Base-by-base conservation (phyloP, 2,329 filamentous ascomycete species). In the Penicillium griseofulvum region DNA sequence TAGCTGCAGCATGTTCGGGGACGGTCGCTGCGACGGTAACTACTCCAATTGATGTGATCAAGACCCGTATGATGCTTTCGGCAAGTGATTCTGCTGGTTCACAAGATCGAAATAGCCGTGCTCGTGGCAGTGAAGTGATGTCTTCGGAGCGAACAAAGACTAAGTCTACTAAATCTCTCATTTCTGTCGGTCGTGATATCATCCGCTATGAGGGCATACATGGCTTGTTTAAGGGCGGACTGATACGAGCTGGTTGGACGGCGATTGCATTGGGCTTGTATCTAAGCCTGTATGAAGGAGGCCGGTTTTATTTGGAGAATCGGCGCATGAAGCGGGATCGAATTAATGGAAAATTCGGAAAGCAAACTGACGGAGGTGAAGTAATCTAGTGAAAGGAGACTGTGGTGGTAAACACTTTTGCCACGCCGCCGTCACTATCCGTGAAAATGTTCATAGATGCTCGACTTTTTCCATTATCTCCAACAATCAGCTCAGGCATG, bases 41-140 rank as follows among this genome's bases (percentile, higher is more conserved):
- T 1, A 96, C 91, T 48, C 92, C 92, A 0, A 85, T 91, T 52
- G 92, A 96, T 72, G 90, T 96, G 10, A 83, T 96, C 24, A 96
- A 96, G 78, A 96, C 91, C 60, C 78, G 90, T 47, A 88, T 96
- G 74, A 96, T 96, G 91, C 78, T 96, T 26, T 80, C 82, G 29
- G 85, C 85, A 1, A 79, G 77, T 14, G 70, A 52, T 39, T 37
- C 12, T 11, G 8, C 5, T 24, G 1, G 19, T 11, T n/a, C 17
- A 1, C 29, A 24, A 34, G 5, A 45, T n/a, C 14, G 6, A 33
- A 34, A 2, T 8, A 24, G 7, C 4, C 28, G 5, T 31, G 5
- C 28, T 22, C 11, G 19, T 28, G 42, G 26, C 34, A 42, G 17
- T 44, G 41, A 11, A 24, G 22, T 2, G 38, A 44, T 37, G 56